These are phyloP conservation scores for Oryza meyeriana DNA, from an alignment of 176 grass and related monocot species.

Conservation along the genomic window DNA sequence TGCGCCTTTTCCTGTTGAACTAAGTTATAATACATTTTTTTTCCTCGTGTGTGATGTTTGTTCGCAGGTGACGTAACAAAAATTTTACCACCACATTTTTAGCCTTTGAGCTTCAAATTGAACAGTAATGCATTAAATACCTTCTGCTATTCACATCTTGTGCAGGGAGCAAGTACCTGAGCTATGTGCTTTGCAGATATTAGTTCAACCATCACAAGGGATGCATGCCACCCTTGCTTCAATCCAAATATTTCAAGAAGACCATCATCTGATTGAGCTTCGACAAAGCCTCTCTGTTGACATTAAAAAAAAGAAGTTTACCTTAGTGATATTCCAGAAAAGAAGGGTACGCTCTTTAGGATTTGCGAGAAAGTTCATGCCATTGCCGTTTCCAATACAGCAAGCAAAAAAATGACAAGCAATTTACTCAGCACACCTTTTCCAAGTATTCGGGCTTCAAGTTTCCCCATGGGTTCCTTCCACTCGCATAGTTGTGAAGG, in stretches of 20 bases:
- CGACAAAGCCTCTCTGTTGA: slow-evolving; percentile 89
- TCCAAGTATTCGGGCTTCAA: slow-evolving; percentile 96
- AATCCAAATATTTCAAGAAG: slow-evolving; percentile 99
- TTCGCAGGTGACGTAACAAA: not conserved
- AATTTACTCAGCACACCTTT: slow-evolving; percentile 54
- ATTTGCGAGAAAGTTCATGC: not conserved
- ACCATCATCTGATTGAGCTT: slow-evolving; percentile 86
- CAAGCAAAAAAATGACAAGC: slow-evolving; percentile 13
- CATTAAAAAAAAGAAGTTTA: not conserved
- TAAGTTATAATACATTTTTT: not conserved
- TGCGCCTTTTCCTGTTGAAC: not conserved
- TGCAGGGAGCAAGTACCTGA: slow-evolving; percentile 53
- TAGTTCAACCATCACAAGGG: slow-evolving; percentile 99
- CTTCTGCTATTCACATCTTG: not conserved
- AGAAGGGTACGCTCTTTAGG: not conserved
- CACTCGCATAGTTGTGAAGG: slow-evolving; percentile 98
- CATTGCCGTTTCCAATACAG: not conserved
- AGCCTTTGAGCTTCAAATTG: not conserved
- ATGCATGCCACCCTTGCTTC: slow-evolving; percentile 99
- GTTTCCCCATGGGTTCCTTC: slow-evolving; percentile 95
- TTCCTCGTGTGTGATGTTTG: not conserved
- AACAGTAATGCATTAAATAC: not conserved
- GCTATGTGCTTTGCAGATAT: slow-evolving; percentile 99
- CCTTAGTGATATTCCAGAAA: not conserved
- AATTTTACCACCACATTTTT: slow-evolving; percentile 10